These are phyloP conservation scores for Coemansia sp. DNA, from an alignment of 192 early-diverging fungal species.

Conservation along the genomic window DNA sequence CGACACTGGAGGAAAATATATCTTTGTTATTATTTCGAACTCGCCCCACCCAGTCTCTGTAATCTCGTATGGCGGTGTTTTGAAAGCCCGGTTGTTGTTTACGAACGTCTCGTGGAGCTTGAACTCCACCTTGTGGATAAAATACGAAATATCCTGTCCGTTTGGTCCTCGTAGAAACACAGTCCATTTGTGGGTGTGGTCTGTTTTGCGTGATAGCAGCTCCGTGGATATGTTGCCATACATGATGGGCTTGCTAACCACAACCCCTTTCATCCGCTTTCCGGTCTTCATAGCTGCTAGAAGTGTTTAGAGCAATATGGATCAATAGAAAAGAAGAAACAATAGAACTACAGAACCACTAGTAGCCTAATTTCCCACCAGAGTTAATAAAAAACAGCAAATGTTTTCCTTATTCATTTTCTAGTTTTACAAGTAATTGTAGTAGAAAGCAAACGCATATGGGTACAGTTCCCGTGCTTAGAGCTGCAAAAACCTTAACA, in stretches of 20 bases:
- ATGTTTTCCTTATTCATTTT: too few species aligned
- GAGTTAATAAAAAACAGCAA: too few species aligned
- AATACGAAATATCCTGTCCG: slow-evolving; percentile 83
- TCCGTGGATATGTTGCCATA: slow-evolving; percentile 84
- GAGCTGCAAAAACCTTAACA: too few species aligned
- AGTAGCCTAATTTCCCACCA: too few species aligned
- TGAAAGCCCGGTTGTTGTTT: slow-evolving; percentile 63
- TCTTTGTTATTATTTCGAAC: slow-evolving; percentile 94
- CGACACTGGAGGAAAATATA: slow-evolving; percentile 75
- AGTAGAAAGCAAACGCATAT: too few species aligned
- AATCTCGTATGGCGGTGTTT: slow-evolving; percentile 84
- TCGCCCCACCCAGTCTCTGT: slow-evolving; percentile 99
- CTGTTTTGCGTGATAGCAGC: slow-evolving; percentile 66
- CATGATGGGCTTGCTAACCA: slow-evolving; percentile 75
- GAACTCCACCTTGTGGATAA: slow-evolving; percentile 88
- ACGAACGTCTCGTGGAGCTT: slow-evolving; percentile 94
- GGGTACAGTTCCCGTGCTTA: too few species aligned
- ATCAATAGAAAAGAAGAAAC: background rate
- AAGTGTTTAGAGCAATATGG: too few species aligned
- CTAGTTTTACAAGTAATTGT: too few species aligned
- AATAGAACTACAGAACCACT: background rate
- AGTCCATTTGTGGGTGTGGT: slow-evolving; percentile 97
- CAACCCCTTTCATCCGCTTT: slow-evolving; percentile 62
- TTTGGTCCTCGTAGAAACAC: slow-evolving; percentile 83
- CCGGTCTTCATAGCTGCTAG: slow-evolving; percentile 35